Percentiles rank a stretch among this genome's conserved stretches.
phyloP scores from a whole-genome alignment of 768 basidiomycete genomes.

The Xerocomellus amylosporus region DNA sequence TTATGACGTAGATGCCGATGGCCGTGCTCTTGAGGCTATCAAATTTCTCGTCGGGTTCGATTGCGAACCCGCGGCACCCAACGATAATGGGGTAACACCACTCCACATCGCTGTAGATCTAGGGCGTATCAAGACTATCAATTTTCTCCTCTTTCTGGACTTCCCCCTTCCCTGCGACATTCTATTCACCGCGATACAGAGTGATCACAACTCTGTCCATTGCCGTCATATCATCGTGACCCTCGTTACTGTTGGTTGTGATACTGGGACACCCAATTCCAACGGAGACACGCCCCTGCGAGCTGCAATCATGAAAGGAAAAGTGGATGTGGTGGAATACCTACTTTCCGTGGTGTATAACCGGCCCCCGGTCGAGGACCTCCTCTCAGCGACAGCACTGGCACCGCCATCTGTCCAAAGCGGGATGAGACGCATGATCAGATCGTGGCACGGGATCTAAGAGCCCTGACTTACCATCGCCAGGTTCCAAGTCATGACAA shows the following conservation, averaged over 20 bases:
- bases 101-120: background rate
- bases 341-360: background rate
- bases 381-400: background rate
- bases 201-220: background rate
- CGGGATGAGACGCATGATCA: background rate
- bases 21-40: background rate
- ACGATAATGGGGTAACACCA: background rate
- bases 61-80: background rate
- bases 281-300: background rate
- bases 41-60: background rate
- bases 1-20: background rate
- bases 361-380: background rate
- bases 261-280: background rate
- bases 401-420: background rate
- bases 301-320: background rate
- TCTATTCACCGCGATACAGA: background rate
- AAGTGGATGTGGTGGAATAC: background rate
- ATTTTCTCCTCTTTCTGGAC: background rate
- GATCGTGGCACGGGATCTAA: background rate
- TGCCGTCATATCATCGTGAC: background rate
- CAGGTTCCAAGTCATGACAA: background rate
- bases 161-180: background rate
- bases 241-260: background rate
- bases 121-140: background rate
- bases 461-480: background rate